phyloP scores from a whole-genome alignment of 345 rosid species.

The Linum lewisii region DNA sequence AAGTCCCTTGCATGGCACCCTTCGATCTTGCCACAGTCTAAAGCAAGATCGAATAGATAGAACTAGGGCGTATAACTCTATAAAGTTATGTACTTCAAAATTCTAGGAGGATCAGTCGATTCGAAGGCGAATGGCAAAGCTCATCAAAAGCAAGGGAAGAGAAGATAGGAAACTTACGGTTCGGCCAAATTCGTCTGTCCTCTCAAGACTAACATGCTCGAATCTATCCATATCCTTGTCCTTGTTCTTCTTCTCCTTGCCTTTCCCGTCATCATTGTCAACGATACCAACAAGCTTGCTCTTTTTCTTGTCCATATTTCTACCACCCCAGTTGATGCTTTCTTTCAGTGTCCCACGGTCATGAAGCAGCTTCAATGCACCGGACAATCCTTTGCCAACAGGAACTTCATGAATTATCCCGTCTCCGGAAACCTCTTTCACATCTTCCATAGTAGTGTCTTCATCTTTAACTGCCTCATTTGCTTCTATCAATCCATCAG shows the following conservation, averaged over 20 bases:
- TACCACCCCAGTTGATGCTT: conserved; percentile 89
- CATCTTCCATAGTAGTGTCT: conserved; percentile 33
- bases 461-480: conserved; percentile 41
- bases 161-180: conserved; percentile 46
- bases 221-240: conserved; percentile 27
- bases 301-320: conserved; percentile 99
- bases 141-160: conserved; percentile 2
- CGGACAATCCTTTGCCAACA: conserved; percentile 85
- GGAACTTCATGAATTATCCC: conserved; percentile 77
- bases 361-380: conserved; percentile 70
- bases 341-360: conserved; percentile 93
- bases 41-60: no score
- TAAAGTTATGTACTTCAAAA: no score
- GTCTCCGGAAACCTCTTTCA: conserved; percentile 63
- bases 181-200: conserved; percentile 95
- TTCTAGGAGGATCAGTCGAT: no score
- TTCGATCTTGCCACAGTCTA: no score
- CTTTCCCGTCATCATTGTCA: conserved; percentile 25
- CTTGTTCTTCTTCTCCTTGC: neutral
- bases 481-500: conserved; percentile 55
- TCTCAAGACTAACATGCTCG: conserved; percentile 73
- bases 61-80: no score
- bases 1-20: no score
- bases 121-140: no score
- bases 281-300: conserved; percentile 86